phyloP scores from a whole-genome alignment of 345 rosid genomes.

The Cochlearia excelsa region DNA sequence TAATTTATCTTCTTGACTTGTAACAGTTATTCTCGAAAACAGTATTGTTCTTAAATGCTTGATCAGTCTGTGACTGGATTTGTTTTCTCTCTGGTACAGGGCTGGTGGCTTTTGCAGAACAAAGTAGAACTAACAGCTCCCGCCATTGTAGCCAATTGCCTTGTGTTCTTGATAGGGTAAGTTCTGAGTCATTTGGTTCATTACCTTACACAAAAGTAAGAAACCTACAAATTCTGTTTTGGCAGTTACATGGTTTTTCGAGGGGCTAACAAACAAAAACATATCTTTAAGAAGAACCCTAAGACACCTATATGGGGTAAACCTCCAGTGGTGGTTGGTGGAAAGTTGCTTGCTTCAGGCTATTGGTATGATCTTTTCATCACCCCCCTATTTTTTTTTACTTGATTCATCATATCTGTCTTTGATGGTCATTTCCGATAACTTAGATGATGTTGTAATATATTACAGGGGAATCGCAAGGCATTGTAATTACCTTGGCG shows the following conservation, averaged over 20 bases:
- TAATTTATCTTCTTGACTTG: background rate
- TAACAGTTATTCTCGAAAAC: background rate
- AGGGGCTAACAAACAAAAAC: conserved; percentile 96
- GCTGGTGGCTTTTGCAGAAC: conserved; percentile 93
- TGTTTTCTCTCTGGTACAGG: conserved; percentile 45
- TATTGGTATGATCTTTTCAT: conserved; percentile 52
- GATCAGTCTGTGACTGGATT: conserved; percentile 21
- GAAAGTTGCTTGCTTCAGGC: conserved; percentile 93
- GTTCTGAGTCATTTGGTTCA: conserved; percentile 11
- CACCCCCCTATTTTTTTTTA: background rate
- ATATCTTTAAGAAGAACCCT: conserved; percentile 78
- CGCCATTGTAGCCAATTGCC: conserved; percentile 54
- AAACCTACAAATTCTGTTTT: conserved; percentile 7
- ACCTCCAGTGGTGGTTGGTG: conserved; percentile 79
- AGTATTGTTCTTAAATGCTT: conserved; percentile 2
- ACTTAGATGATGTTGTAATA: conserved; percentile 3
- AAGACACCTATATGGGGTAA: conserved; percentile 77
- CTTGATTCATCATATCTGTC: background rate
- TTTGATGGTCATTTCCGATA: conserved; percentile 8
- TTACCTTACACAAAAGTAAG: conserved; percentile 6
- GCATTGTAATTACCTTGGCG: conserved; percentile 95
- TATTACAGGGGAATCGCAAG: conserved; percentile 85
- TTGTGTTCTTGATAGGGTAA: conserved; percentile 77
- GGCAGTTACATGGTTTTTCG: conserved; percentile 77
- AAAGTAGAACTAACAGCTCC: conserved; percentile 60